Evolutionary conservation across 352 stramenopile genomes (phyloP), one percentile per base, ranked within the genome.

Genomic region (Pythium utonaiense): DNA sequence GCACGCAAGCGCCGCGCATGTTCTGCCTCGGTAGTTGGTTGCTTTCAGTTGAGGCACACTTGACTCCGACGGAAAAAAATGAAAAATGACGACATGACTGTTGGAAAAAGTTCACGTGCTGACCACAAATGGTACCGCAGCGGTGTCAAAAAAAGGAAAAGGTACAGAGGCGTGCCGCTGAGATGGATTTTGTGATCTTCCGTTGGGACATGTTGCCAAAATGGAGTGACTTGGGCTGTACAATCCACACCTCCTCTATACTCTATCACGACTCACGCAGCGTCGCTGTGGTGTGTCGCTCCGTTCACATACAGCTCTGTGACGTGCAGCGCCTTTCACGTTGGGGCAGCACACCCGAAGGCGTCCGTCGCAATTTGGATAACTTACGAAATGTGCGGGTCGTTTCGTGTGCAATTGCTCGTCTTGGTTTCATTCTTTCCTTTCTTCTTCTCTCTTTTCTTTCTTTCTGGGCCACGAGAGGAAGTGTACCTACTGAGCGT

Each of bases 371-470:
- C n/a, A n/a, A n/a, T n/a, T n/a, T n/a, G n/a, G n/a, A n/a, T n/a
- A n/a, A n/a, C n/a, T n/a, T n/a, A n/a, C n/a, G n/a, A 36, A 36
- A 36, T 36, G 31, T 36, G 31, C 31, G 31, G 16, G 34, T 41
- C 48, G 30, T 54, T 54, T 54, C 27, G 48, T 42, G n/a, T 54
- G 45, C 45, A 16, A 25, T 30, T 27, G 14, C 8, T 52, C n/a
- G n/a, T n/a, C n/a, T n/a, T n/a, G n/a, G 25, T 34, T 52, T 30
- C 31, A 12, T 27, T 55, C 33, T 30, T n/a, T 55, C 19, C 31
- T 55, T 44, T 33, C 19, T 54, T 38, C 41, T 21, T 22, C 41
- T 54, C 30, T 53, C 28, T 42, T 54, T 42, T 53, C 14, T 53
- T 55, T 44, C 1, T 40, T 55, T 33, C 13, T 19, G 16, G 21